A percentile compares a stretch with the other conserved stretches of the same genome.
phyloP scores from a whole-genome alignment of 805 yeast species.

The Schizosaccharomyces japonicus region DNA sequence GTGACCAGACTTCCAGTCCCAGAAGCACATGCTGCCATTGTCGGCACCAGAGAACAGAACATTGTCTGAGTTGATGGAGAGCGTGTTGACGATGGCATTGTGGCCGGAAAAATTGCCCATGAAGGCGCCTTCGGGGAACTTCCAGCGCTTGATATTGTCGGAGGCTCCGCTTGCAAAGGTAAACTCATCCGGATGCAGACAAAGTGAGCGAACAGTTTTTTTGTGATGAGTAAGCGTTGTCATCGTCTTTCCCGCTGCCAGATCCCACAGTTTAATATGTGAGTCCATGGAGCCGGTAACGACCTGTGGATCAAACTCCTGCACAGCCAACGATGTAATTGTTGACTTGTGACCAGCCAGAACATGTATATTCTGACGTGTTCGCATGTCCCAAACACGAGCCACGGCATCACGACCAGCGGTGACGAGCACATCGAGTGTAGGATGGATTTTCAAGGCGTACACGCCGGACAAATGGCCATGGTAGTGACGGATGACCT shows the following conservation, averaged over 20 bases:
- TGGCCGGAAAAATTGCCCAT: constrained; percentile 29
- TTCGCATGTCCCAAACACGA: constrained; percentile 81
- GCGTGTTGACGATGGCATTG: constrained; percentile 39
- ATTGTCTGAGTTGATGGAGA: constrained; percentile 38
- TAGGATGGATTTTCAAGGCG: constrained; percentile 66
- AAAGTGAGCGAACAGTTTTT: constrained; percentile 53
- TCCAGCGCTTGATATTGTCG: constrained; percentile 66
- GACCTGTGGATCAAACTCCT: constrained; percentile 63
- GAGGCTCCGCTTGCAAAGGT: constrained; percentile 65
- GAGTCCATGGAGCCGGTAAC: constrained; percentile 64
- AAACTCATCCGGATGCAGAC: constrained; percentile 41
- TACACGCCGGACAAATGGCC: constrained; percentile 86
- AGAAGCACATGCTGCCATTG: constrained; percentile 53
- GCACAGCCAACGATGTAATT: constrained; percentile 42
- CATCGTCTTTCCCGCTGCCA: constrained; percentile 49
- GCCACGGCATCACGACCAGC: constrained; percentile 78
- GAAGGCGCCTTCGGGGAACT: constrained; percentile 50
- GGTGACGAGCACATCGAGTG: constrained; percentile 55
- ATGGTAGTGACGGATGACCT: constrained; percentile 63
- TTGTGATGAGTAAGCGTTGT: constrained; percentile 65
- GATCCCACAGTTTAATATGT: constrained; percentile 75
- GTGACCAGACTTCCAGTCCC: constrained; percentile 52
- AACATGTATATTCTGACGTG: constrained; percentile 49
- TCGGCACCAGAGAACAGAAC: constrained; percentile 64
- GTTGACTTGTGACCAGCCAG: constrained; percentile 63